A percentile compares a stretch with the other conserved stretches of the same genome.
Conservation (phyloP, 805 yeast species). For the Wickerhamiella sergipiensis region DNA sequence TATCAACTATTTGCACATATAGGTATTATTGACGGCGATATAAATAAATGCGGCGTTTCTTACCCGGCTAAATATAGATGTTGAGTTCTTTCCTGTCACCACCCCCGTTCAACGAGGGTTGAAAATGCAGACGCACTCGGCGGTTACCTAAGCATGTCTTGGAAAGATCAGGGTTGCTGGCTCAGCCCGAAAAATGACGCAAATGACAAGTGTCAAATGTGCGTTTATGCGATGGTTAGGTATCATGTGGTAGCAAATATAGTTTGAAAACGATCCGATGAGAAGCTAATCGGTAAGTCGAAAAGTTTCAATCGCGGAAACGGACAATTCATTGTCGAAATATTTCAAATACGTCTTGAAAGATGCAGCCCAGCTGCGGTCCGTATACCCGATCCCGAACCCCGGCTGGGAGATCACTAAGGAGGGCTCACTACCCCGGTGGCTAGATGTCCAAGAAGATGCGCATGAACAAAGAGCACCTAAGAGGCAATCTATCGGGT, state of each 20-base stretch:
- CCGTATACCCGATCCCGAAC: not conserved
- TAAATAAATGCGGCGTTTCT: not conserved
- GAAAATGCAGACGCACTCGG: not conserved
- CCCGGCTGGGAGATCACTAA: not conserved
- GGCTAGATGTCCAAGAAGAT: not conserved
- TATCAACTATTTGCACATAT: too few species aligned
- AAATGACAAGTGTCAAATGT: not conserved
- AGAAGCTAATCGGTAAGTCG: not conserved
- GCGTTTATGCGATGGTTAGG: not conserved
- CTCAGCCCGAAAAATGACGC: not conserved
- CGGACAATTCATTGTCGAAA: too few species aligned
- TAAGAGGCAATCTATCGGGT: not conserved
- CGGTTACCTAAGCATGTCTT: not conserved
- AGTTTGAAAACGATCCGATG: not conserved
- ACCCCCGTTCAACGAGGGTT: not conserved
- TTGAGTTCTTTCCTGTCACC: not conserved
- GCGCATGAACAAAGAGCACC: not conserved
- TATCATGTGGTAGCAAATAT: not conserved
- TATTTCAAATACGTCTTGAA: too few species aligned
- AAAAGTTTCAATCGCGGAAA: too few species aligned
- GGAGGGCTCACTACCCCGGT: too few species aligned
- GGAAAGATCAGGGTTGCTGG: not conserved
- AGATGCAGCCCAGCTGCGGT: too few species aligned
- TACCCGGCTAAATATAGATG: not conserved
- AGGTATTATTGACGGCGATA: too few species aligned